A percentile compares a stretch with the other conserved stretches of the same genome.
Evolutionary conservation across 2,329 filamentous ascomycete genomes (phyloP).

Genomic region (Penicillium sp.): DNA sequence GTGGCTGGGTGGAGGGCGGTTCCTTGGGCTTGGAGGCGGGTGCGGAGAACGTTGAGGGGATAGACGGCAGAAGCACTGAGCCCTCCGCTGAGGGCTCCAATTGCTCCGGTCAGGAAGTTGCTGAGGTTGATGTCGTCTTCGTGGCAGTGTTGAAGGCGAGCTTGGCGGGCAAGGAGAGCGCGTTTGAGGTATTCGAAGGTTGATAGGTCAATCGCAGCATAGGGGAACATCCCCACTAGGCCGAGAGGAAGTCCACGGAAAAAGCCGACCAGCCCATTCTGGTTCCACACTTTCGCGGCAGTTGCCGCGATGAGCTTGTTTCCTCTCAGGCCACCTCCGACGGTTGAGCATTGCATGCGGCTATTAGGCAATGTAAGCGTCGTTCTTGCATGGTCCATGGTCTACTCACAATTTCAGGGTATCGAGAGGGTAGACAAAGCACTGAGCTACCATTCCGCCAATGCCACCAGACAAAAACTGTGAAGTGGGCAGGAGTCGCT

Average conservation of each 20-base stretch:
- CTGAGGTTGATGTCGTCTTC: conserved; percentile 78
- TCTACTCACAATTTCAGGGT: conserved; percentile 55
- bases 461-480: conserved; percentile 88
- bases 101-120: conserved; percentile 78
- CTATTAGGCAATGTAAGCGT: conserved; percentile 33
- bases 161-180: conserved; percentile 64
- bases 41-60: conserved; percentile 87
- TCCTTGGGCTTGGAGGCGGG: conserved; percentile 87
- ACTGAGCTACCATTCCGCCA: conserved; percentile 92
- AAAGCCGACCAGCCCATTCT: conserved; percentile 68
- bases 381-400: not conserved
- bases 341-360: conserved; percentile 90
- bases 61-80: conserved; percentile 93
- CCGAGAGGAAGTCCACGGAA: conserved; percentile 95
- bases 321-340: conserved; percentile 76
- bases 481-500: conserved; percentile 72
- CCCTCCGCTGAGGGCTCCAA: conserved; percentile 86
- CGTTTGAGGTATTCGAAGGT: conserved; percentile 92
- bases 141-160: conserved; percentile 63
- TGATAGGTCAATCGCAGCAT: conserved; percentile 91
- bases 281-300: conserved; percentile 76
- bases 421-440: conserved; percentile 91
- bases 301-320: conserved; percentile 78
- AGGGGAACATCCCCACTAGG: conserved; percentile 93
- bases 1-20: conserved; percentile 85